A percentile compares a stretch with the other conserved stretches of the same genome.
Conservation (phyloP, 2,329 filamentous ascomycete genomes). For the Nemania sp. region DNA sequence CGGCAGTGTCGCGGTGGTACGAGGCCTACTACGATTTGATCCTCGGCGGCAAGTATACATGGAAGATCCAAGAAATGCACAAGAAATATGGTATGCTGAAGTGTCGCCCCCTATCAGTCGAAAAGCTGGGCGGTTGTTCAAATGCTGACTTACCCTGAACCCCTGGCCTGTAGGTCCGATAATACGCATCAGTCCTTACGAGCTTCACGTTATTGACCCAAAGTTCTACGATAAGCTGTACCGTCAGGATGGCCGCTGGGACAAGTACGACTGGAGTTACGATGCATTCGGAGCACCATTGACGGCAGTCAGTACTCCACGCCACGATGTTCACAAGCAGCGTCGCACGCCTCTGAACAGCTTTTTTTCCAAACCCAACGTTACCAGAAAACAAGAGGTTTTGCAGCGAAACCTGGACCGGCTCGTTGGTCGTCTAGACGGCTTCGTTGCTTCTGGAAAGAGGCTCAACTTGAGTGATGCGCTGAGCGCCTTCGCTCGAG, state of each 20-base stretch:
- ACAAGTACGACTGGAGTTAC: conserved; percentile 22
- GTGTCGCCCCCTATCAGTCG: neutral
- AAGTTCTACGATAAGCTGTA: conserved; percentile 20
- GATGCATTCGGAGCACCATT: conserved; percentile 11
- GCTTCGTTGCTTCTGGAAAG: neutral
- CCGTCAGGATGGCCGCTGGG: conserved; percentile 13
- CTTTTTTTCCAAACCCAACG: conserved; percentile 28
- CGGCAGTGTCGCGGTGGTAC: conserved; percentile 5
- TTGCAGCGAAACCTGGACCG: conserved; percentile 3
- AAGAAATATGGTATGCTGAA: conserved; percentile 6
- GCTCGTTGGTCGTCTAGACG: neutral
- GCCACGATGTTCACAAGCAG: conserved; percentile 23
- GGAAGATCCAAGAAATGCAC: conserved; percentile 12
- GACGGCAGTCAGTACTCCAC: neutral
- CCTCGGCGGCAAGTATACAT: conserved; percentile 14
- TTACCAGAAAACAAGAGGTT: conserved; percentile 7
- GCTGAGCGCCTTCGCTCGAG: conserved; percentile 20
- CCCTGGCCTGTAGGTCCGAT: conserved; percentile 15
- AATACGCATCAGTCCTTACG: conserved; percentile 21
- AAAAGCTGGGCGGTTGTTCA: neutral
- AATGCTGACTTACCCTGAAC: too few relatives aligned
- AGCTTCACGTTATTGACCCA: conserved; percentile 20
- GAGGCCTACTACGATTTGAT: conserved; percentile 21
- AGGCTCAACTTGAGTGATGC: conserved; percentile 16
- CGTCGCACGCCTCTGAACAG: conserved; percentile 25